Base-by-base conservation (phyloP, 1,284 basidiomycete genomes). In the Ustilago vetiveriae region DNA sequence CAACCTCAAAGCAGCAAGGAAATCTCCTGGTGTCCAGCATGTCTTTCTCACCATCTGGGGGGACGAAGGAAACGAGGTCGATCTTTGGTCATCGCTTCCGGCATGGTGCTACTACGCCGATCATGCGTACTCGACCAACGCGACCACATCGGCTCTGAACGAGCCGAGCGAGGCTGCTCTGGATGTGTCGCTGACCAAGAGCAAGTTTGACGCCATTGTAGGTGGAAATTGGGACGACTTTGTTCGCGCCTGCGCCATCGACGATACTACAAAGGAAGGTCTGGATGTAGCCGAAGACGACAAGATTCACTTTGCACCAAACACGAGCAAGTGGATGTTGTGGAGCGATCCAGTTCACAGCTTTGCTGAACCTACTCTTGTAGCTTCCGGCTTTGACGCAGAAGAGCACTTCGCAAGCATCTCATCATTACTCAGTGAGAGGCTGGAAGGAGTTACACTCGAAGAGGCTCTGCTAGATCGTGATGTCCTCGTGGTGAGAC, bases 31-130 rank as follows among this genome's bases (percentile, higher is more conserved):
- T 0, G 78, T 83, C 9, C 68, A 71, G 27, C 67, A 80, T 48
- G 81, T 80, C 33, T 79, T 83, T 53, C 77, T 82, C 4, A 83
- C 82, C 1, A 82, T 83, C 30, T 83, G 82, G 82, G 82, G 82
- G 16, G 82, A 83, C 63, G 82, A 83, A 48, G 82, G 82, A 1
- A 83, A 83, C 52, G 82, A 83, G 62, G 72, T 72, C 19, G 74
- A 78, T 62, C 64, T 70, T 4, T 73, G 53, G 52, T 67, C 56
- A 11, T 71, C 57, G 22, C 40, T 75, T 1, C 75, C 76, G 8
- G 74, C 74, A 16, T 79, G 70, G 74, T 40, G 39, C 13, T 82
- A 82, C 52, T 82, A 79, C 40, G 77, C 82, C 11, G 82, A 83
- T 32, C 78, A 81, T 23, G 72, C 63, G 0, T 83, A 82, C 56